phyloP scores from a whole-genome alignment of 2,329 filamentous ascomycete species.

The Amphichorda felina region DNA sequence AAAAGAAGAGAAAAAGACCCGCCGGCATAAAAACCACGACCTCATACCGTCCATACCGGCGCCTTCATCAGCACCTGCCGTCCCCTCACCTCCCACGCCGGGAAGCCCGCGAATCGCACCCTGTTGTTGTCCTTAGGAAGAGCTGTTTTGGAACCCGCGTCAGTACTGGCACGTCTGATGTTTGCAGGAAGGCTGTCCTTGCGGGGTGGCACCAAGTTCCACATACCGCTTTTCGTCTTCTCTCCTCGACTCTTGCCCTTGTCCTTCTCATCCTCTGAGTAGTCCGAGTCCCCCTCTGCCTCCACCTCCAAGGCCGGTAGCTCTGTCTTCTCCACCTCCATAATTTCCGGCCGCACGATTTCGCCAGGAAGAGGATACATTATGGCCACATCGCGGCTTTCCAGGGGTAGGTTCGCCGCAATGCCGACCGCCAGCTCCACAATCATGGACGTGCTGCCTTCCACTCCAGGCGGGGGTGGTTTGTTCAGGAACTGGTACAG shows the following conservation, averaged over 20 bases:
- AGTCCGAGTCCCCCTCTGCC: constrained; percentile 27
- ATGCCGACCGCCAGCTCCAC: constrained; percentile 83
- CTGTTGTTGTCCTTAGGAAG: constrained; percentile 35
- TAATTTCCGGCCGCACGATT: constrained; percentile 55
- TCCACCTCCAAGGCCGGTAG: constrained; percentile 48
- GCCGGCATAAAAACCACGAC: neutral
- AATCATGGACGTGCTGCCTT: constrained; percentile 84
- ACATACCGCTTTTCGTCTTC: constrained; percentile 37
- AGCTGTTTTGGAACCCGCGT: constrained; percentile 23
- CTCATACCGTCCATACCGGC: constrained; percentile 52
- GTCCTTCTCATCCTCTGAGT: constrained; percentile 29
- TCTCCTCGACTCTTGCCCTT: constrained; percentile 26
- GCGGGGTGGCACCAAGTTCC: constrained; percentile 5
- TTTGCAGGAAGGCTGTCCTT: too few relatives aligned
- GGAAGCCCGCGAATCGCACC: constrained; percentile 65
- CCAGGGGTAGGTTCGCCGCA: constrained; percentile 73
- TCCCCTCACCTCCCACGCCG: constrained; percentile 63
- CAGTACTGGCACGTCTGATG: constrained; percentile 19
- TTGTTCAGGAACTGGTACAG: constrained; percentile 65
- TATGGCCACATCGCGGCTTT: constrained; percentile 83
- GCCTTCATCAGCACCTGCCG: constrained; percentile 66
- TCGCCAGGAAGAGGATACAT: constrained; percentile 75
- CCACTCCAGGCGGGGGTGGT: constrained; percentile 69
- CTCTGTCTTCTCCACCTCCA: constrained; percentile 73
- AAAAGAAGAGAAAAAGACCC: neutral